These are phyloP conservation scores for Amanita rubescens DNA, from an alignment of 768 basidiomycete species.

Conservation along the genomic window DNA sequence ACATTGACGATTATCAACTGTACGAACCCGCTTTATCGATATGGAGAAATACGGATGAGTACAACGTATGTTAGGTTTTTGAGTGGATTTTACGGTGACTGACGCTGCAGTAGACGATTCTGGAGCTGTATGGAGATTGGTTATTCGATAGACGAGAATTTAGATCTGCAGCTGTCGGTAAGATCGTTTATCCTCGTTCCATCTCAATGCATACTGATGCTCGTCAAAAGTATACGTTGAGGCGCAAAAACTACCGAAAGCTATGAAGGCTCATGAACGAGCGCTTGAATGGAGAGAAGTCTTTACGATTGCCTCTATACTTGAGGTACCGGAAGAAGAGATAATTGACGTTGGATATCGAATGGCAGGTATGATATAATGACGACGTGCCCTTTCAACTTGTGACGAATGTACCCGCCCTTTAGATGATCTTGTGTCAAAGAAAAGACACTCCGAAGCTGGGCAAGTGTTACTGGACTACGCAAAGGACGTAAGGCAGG, in stretches of 20 bases:
- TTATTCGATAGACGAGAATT: slow-evolving; percentile 83
- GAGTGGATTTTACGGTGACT: background rate
- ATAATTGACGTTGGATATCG: slow-evolving; percentile 63
- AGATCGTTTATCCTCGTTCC: slow-evolving; percentile 9
- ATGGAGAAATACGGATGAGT: slow-evolving; percentile 60
- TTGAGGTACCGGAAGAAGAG: slow-evolving; percentile 45
- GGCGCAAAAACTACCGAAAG: slow-evolving; percentile 55
- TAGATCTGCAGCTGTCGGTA: slow-evolving; percentile 76
- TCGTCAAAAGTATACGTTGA: slow-evolving; percentile 44
- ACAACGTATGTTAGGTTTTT: slow-evolving; percentile 40
- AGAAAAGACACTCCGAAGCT: slow-evolving; percentile 77
- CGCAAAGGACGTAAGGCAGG: slow-evolving; percentile 65
- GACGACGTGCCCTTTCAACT: background rate
- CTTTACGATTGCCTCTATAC: slow-evolving; percentile 66
- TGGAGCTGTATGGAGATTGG: slow-evolving; percentile 79
- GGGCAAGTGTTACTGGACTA: slow-evolving; percentile 82
- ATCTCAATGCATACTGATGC: background rate
- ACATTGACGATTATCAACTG: slow-evolving; percentile 72
- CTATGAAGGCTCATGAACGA: slow-evolving; percentile 84
- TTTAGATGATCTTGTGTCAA: slow-evolving; percentile 73
- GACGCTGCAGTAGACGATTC: slow-evolving; percentile 41
- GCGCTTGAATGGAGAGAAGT: slow-evolving; percentile 88
- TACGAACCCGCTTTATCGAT: slow-evolving; percentile 68
- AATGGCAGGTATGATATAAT: slow-evolving; percentile 56
- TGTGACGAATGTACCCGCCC: too few relatives aligned